Evolutionary conservation across 2,329 filamentous ascomycete genomes (phyloP), one percentile per base, ranked within the genome.

Genomic region (Alternaria viburni): DNA sequence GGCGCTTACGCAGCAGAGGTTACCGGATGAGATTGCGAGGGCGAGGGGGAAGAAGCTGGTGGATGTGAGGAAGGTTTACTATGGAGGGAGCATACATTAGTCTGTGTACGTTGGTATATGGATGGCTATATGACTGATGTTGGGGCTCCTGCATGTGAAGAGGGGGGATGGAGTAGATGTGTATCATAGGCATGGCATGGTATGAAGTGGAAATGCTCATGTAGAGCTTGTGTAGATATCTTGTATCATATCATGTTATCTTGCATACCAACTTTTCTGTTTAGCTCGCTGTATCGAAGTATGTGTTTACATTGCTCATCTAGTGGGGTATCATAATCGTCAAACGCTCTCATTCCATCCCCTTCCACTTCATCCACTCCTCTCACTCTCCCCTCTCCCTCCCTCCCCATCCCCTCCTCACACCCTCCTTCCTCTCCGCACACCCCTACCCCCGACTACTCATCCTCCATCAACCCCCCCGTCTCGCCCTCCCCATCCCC

Each of bases 21-120:
- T 97, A 76, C 96, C 96, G 1, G 93, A 98, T 79, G 90, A 95
- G 77, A 90, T 99, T 77, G 96, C 96, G 60, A 87, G 92, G 54
- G 95, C 93, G 56, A 85, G 94, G 68, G 95, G 96, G 65, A 95
- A 92, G 87, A 99, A 99, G 87, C 80, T 99, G 77, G 93, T 99
- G 32, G 96, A 99, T 84, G 93, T 95, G 68, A 86, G 96, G 72
- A 97, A 96, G 85, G 96, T 98, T 76, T 99, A 99, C 84, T 98
- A 97, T 82, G 93, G 92, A 56, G 93, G 93, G 43, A 86, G 72
- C 61, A 70, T 79, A 65, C 73, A 79, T 66, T 79, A 36, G 30
- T 32, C 13, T 32, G 1, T 2, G 3, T 32, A 32, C 30, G 6
- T 32, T 13, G 30, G 30, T 32, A 5, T 32, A 32, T 15, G 30